A percentile compares a stretch with the other conserved stretches of the same genome.
Evolutionary conservation across 2,329 filamentous ascomycete genomes (phyloP).

Genomic region (Sarocladium oryzae): DNA sequence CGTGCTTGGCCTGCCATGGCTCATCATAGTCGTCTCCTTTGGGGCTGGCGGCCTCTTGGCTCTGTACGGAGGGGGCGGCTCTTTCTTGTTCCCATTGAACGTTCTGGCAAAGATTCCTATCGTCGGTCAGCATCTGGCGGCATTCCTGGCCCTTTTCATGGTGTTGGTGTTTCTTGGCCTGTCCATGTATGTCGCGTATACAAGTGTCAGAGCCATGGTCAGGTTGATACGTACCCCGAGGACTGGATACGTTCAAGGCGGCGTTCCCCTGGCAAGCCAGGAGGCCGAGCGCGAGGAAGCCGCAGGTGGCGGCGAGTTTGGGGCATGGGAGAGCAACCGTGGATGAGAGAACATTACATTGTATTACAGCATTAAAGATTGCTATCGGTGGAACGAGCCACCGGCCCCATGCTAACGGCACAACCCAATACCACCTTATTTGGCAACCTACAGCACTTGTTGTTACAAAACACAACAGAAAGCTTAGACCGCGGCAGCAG

Average conservation of each 20-base stretch:
- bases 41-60: background rate
- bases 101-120: background rate
- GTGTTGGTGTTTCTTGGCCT: background rate
- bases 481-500: too few relatives aligned
- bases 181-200: background rate
- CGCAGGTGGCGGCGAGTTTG: background rate
- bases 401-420: too few relatives aligned
- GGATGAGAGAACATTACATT: background rate
- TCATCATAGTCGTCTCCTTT: background rate
- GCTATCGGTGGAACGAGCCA: too few relatives aligned
- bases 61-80: background rate
- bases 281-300: background rate
- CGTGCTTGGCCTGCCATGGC: background rate
- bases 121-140: background rate
- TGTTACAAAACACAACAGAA: too few relatives aligned
- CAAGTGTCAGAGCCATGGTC: background rate
- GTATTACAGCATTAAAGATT: too few relatives aligned
- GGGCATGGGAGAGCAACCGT: slow-evolving; percentile 2
- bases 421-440: too few relatives aligned
- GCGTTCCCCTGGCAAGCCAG: background rate
- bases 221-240: background rate
- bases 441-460: too few relatives aligned
- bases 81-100: background rate
- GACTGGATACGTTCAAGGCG: background rate
- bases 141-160: background rate